phyloP scores from a whole-genome alignment of 1,139 yeast genomes.

The Groenewaldozyma auringiensis region DNA sequence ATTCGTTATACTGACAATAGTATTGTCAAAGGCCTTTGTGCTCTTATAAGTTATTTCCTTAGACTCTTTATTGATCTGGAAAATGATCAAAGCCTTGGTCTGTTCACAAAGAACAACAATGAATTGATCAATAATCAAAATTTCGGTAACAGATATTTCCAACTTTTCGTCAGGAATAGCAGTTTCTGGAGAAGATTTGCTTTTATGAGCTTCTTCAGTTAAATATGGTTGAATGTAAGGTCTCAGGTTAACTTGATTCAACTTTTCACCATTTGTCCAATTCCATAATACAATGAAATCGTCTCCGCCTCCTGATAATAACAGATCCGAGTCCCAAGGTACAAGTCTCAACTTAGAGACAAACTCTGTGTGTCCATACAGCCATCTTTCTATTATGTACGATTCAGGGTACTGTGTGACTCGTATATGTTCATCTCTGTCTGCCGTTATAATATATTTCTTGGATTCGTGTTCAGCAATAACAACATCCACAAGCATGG shows the following conservation, averaged over 20 bases:
- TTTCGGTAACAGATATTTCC: constrained; percentile 57
- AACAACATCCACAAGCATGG: constrained; percentile 78
- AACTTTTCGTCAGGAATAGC: constrained; percentile 46
- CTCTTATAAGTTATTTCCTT: not conserved
- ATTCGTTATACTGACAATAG: constrained; percentile 6
- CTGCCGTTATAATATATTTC: constrained; percentile 67
- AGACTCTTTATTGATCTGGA: constrained; percentile 6
- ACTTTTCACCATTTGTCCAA: constrained; percentile 48
- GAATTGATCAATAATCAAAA: constrained; percentile 41
- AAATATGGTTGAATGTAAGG: constrained; percentile 21
- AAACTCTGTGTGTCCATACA: constrained; percentile 83
- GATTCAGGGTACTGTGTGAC: constrained; percentile 77
- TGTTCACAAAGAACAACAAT: constrained; percentile 8
- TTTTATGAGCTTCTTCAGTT: constrained; percentile 14
- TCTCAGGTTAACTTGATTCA: constrained; percentile 45
- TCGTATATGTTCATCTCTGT: constrained; percentile 93
- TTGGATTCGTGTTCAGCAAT: constrained; percentile 37
- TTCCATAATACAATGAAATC: constrained; percentile 69
- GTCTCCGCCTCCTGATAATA: constrained; percentile 91
- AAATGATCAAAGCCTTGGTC: constrained; percentile 39
- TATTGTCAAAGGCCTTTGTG: not conserved
- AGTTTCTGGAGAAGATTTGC: constrained; percentile 2
- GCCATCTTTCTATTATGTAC: constrained; percentile 68
- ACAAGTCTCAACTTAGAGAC: constrained; percentile 58
- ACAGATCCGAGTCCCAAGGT: constrained; percentile 38